Evolutionary conservation across 805 yeast genomes (phyloP), one percentile per base, ranked within the genome.

Genomic region (Candida nemodendra): DNA sequence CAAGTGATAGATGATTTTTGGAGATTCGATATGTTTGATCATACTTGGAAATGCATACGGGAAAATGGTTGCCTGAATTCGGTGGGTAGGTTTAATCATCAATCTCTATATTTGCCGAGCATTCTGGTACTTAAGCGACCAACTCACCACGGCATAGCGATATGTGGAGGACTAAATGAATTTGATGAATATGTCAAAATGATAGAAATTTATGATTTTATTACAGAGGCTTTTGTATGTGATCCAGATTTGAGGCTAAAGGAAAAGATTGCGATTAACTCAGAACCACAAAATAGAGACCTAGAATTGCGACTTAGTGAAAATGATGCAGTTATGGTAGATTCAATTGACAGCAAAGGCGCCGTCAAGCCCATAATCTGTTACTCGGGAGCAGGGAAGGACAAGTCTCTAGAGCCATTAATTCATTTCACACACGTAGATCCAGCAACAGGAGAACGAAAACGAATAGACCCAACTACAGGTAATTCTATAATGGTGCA

Each of bases 1-100:
- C 53, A 57, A 9, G 76, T 85, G 0, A 56, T 72, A 5, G 80
- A 80, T 49, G 93, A 85, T 48, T 58, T 82, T 18, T 85, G 93
- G 91, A 72, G 72, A 48, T 77, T 81, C 47, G 74, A 80, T 54
- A 56, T 80, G 27, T 69, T 66, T 26, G 61, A 72, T 3, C 67
- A 65, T 35, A 56, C 57, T 9, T 84, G 93, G 91, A 53, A 54
- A 1, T 67, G 77, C 32, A 52, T 81, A 3, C 69, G 68, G 32
- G 54, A 49, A 66, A 68, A 14, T 29, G 51, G 38, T 61, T 70
- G 55, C 27, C 32, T 27, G 11, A 8, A 7, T 7, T 22, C 50
- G 1, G 9, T 39, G 1, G 52, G 59, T 13, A 64, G 89, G 38
- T 82, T 62, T 52, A 72, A 74, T 41, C 86, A 79, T 52, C 64